Conservation (phyloP, 1,284 basidiomycete species). For the Pseudozyma sp. region DNA sequence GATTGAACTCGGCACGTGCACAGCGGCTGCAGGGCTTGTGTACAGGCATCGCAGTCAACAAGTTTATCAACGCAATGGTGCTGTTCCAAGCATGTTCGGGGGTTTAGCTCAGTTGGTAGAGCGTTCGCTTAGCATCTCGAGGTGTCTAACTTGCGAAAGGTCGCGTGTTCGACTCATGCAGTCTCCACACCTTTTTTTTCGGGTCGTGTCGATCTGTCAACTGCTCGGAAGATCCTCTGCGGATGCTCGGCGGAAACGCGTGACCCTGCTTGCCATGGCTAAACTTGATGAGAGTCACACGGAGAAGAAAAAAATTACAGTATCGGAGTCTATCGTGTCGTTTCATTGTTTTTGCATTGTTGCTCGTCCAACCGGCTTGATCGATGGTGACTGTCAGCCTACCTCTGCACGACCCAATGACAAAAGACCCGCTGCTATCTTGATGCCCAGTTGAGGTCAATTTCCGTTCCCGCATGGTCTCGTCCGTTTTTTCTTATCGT, state of each 20-base stretch:
- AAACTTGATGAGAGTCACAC: background rate
- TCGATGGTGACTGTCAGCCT: too few species aligned
- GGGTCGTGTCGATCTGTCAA: background rate
- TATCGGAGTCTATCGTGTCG: background rate
- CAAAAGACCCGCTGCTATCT: background rate
- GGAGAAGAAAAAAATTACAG: background rate
- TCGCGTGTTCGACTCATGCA: conserved; percentile 61
- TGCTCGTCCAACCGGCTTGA: too few species aligned
- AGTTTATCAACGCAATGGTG: too few species aligned
- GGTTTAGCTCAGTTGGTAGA: conserved; percentile 62
- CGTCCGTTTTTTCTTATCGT: background rate
- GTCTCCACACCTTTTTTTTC: conserved; percentile 37
- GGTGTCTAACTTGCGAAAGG: conserved; percentile 49
- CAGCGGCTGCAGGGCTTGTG: too few species aligned
- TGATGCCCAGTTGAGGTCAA: background rate
- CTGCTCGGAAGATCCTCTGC: background rate
- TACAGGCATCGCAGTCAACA: too few species aligned
- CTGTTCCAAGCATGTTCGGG: too few species aligned
- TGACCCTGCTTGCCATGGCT: conserved; percentile 22
- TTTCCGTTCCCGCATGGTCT: background rate
- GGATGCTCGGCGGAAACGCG: conserved; percentile 2
- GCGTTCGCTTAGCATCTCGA: conserved; percentile 54
- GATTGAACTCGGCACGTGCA: too few species aligned
- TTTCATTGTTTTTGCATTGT: background rate
- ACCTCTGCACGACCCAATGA: too few species aligned